Conservation (phyloP, 192 early-diverging fungal genomes). For the Backusella circina region DNA sequence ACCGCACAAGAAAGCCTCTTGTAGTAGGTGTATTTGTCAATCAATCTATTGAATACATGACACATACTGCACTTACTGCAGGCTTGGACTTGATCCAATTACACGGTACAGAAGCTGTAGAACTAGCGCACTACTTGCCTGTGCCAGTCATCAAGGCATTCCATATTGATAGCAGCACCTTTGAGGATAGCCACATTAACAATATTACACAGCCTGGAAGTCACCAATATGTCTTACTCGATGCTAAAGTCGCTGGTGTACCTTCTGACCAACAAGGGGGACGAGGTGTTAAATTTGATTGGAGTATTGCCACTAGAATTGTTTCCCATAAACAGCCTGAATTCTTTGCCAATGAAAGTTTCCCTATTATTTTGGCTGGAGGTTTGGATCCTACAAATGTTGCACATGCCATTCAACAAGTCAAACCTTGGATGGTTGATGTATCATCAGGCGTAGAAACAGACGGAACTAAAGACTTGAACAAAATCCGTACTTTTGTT, state of each 20-base stretch:
- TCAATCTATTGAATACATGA: conserved; percentile 76
- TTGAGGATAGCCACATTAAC: conserved; percentile 25
- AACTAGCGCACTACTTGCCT: conserved; percentile 65
- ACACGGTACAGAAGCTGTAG: conserved; percentile 76
- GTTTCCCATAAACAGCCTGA: conserved; percentile 23
- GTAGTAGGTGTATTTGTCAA: conserved; percentile 94
- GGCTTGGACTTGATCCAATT: conserved; percentile 92
- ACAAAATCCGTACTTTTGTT: conserved; percentile 75
- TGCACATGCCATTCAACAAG: conserved; percentile 58
- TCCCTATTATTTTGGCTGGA: conserved; percentile 87
- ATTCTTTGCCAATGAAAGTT: neutral
- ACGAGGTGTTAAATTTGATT: conserved; percentile 81
- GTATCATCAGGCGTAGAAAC: conserved; percentile 92
- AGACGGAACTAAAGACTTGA: conserved; percentile 71
- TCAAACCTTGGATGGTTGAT: conserved; percentile 85
- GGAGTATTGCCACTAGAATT: conserved; percentile 65
- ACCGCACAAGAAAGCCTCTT: conserved; percentile 60
- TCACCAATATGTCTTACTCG: conserved; percentile 54
- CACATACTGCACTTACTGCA: conserved; percentile 51
- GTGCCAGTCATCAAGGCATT: conserved; percentile 89
- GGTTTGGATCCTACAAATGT: conserved; percentile 88
- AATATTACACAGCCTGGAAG: conserved; percentile 49
- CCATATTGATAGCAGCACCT: conserved; percentile 66
- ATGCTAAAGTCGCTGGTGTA: conserved; percentile 57
- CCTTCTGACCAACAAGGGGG: conserved; percentile 66